A percentile compares a stretch with the other conserved stretches of the same genome.
These are phyloP conservation scores for Penicillium sp. DNA, from an alignment of 2,329 filamentous ascomycete species.

Conservation along the genomic window DNA sequence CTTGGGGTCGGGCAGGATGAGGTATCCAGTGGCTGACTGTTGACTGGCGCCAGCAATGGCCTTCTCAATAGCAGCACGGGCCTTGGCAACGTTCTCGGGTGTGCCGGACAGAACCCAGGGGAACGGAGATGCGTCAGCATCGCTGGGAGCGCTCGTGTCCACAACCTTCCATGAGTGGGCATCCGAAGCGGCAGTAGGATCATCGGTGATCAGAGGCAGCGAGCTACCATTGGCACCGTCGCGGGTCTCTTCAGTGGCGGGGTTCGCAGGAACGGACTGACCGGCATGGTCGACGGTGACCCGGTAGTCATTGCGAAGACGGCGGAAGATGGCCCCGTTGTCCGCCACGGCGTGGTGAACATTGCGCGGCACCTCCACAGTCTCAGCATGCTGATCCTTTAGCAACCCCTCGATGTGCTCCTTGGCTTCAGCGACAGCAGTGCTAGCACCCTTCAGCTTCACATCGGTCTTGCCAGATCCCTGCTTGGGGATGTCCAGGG, in stretches of 20 bases:
- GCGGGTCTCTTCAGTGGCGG: conserved; percentile 46
- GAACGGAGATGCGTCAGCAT: conserved; percentile 36
- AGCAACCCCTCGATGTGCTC: conserved; percentile 69
- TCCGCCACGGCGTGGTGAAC: conserved; percentile 76
- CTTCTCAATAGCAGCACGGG: conserved; percentile 65
- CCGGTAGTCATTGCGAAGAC: conserved; percentile 74
- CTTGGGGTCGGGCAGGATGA: conserved; percentile 81
- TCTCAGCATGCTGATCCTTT: conserved; percentile 84
- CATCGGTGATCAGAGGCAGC: conserved; percentile 94
- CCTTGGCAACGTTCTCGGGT: conserved; percentile 73
- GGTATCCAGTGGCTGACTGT: conserved; percentile 65
- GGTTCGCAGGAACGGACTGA: conserved; percentile 66
- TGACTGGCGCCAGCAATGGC: conserved; percentile 58
- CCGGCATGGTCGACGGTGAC: conserved; percentile 90
- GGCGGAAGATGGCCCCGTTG: conserved; percentile 89
- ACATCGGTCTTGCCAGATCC: conserved; percentile 77
- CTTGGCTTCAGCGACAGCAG: conserved; percentile 78
- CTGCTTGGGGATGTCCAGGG: conserved; percentile 86
- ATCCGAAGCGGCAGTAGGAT: conserved; percentile 58
- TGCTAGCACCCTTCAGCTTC: conserved; percentile 74
- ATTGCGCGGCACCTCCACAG: conserved; percentile 71
- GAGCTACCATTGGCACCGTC: conserved; percentile 51
- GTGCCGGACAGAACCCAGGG: conserved; percentile 84
- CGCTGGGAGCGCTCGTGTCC: conserved; percentile 39
- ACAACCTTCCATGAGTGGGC: conserved; percentile 80